Percentiles rank a stretch among this genome's conserved stretches.
Evolutionary conservation across 2,329 filamentous ascomycete species (phyloP).

Genomic region (Coleophoma eucalyptorum): DNA sequence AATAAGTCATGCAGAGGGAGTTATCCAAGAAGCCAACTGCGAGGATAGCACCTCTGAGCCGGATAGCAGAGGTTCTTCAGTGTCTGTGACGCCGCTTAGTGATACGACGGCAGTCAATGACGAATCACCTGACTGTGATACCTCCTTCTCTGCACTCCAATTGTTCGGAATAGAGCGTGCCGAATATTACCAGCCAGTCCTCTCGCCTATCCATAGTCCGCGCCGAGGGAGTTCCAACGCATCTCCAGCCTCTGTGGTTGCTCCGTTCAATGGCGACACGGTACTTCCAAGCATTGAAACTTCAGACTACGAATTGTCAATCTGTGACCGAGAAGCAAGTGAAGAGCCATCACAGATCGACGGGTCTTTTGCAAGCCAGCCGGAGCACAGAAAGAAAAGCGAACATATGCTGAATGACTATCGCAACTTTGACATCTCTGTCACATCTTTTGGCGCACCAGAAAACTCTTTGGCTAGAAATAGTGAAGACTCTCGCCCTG

Average conservation of each 20-base stretch:
- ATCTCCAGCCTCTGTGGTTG: neutral
- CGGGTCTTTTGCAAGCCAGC: neutral
- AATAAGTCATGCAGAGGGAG: too few species aligned
- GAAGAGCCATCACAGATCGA: neutral
- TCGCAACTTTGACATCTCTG: neutral
- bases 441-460: neutral
- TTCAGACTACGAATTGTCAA: neutral
- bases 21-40: too few species aligned
- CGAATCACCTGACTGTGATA: too few species aligned
- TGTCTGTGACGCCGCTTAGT: too few species aligned
- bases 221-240: neutral
- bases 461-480: neutral
- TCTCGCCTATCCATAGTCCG: conserved; percentile 4
- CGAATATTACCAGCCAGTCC: conserved; percentile 12
- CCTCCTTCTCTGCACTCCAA: conserved; percentile 2
- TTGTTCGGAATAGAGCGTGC: conserved; percentile 13
- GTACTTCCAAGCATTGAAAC: neutral
- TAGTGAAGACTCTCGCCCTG: neutral
- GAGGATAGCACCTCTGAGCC: too few species aligned
- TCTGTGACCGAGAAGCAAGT: neutral
- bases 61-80: too few species aligned
- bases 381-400: neutral
- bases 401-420: neutral
- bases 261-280: neutral
- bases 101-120: too few species aligned